Base-by-base conservation (phyloP, 768 basidiomycete species). In the Hygrophorus russula region DNA sequence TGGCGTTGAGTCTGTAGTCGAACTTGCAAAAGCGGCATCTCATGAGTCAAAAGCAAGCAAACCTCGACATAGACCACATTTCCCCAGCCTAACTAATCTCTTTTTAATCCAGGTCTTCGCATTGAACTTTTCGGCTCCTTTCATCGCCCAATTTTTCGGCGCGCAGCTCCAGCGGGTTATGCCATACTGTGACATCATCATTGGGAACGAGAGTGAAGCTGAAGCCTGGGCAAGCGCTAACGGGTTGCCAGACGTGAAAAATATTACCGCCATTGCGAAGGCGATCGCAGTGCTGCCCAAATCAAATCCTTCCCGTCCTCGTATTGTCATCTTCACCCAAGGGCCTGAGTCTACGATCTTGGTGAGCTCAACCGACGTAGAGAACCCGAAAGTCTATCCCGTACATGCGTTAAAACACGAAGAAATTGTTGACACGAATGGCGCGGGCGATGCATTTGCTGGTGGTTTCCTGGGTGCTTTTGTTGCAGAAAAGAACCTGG, bases 201-300 rank as follows among this genome's bases (percentile, higher is more conserved):
- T 99, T 62, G 88, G 88, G n/a, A 98, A 97, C 65, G 94, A 99
- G 68, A 68, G 80, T 31, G 96, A 99, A 62, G 96, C 94, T 8
- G 86, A 78, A 46, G 74, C 84, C 12, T 98, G 82, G 71, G 92
- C 87, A 19, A 65, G 61, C 39, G 78, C 84, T 29, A 78, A 77
- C 47, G 84, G 85, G 13, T 70, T 79, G 48, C 64, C 81, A 9
- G 69, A 80, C 51, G 68, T 74, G 45, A 81, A 73, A 47, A 73
- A 86, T 63, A 70, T 90, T 41, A 51, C 69, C 4, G 63, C 68
- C 13, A 77, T 92, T 54, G 91, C 92, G 15, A 70, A 70, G 49
- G 67, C 74, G 49, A 78, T 99, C 57, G 90, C 90, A n/a, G 47
- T 57, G 37, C 73, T 75, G 31, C 73, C 74, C 49, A 97, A 97